These are phyloP conservation scores for Neurospora sp. DNA, from an alignment of 2,329 filamentous ascomycete genomes.

Conservation along the genomic window DNA sequence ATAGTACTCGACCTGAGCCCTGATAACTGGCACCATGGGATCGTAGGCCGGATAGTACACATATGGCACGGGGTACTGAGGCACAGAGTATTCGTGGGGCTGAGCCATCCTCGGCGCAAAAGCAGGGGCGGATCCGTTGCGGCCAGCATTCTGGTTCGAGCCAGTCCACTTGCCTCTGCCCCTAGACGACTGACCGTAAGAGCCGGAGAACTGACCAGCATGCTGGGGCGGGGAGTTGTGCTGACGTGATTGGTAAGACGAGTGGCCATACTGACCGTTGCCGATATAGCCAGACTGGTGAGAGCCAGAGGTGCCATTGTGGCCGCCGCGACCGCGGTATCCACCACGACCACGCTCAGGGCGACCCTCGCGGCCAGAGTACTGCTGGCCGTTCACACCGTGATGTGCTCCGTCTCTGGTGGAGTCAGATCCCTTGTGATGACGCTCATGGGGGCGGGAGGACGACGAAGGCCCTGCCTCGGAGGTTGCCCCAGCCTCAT, in stretches of 20 bases:
- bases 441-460: slow-evolving; percentile 12
- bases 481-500: slow-evolving; percentile 11
- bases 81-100: slow-evolving; percentile 31
- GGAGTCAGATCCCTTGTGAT: slow-evolving; percentile 7
- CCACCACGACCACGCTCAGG: slow-evolving; percentile 29
- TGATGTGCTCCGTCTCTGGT: slow-evolving; percentile 15
- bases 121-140: slow-evolving; percentile 10
- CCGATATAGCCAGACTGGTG: slow-evolving; percentile 26
- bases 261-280: slow-evolving; percentile 25
- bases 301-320: slow-evolving; percentile 24
- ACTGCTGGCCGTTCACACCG: slow-evolving; percentile 18
- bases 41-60: slow-evolving; percentile 14
- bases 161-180: slow-evolving; percentile 16
- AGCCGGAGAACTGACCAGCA: slow-evolving; percentile 22
- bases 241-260: slow-evolving; percentile 20
- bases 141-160: slow-evolving; percentile 9
- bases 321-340: slow-evolving; percentile 36
- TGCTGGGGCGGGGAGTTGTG: slow-evolving; percentile 28
- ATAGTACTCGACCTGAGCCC: slow-evolving; percentile 71
- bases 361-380: slow-evolving; percentile 25
- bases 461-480: slow-evolving; percentile 7
- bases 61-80: slow-evolving; percentile 46
- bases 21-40: slow-evolving; percentile 29
- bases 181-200: slow-evolving; percentile 12
- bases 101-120: slow-evolving; percentile 22